Evolutionary conservation across 306 rosid genomes (phyloP).

Genomic region (Ceratonia siliqua): DNA sequence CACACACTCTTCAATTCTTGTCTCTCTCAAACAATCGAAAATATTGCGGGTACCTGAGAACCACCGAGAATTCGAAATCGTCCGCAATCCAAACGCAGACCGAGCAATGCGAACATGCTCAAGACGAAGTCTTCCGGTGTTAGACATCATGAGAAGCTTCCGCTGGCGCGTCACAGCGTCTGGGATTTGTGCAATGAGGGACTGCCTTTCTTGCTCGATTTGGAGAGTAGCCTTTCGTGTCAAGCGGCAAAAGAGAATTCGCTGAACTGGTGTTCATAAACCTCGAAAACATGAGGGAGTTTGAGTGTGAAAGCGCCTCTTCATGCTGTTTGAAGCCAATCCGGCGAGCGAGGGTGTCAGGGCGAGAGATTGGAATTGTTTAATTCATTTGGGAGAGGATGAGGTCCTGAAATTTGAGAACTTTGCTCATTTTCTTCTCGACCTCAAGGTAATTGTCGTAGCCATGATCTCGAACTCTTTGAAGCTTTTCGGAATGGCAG

Average conservation of each 20-base stretch:
- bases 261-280: constrained; percentile 88
- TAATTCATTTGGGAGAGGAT: constrained; percentile 57
- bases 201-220: constrained; percentile 61
- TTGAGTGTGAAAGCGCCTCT: constrained; percentile 69
- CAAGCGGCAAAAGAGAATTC: constrained; percentile 67
- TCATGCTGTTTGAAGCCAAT: constrained; percentile 70
- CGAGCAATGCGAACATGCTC: constrained; percentile 81
- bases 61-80: constrained; percentile 73
- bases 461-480: constrained; percentile 76
- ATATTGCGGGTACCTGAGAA: constrained; percentile 61
- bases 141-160: constrained; percentile 78
- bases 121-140: constrained; percentile 55
- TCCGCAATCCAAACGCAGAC: constrained; percentile 61
- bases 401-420: constrained; percentile 63
- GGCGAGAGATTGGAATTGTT: constrained; percentile 64
- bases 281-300: constrained; percentile 80
- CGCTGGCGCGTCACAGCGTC: constrained; percentile 64
- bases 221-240: constrained; percentile 71
- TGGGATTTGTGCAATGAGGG: constrained; percentile 52
- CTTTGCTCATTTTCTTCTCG: constrained; percentile 81
- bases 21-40: constrained; percentile 64
- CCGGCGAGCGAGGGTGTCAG: constrained; percentile 72
- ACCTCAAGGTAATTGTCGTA: constrained; percentile 87
- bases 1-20: constrained; percentile 46
- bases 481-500: constrained; percentile 69